Conservation (phyloP, 805 yeast species). For the Deakozyma indianensis region DNA sequence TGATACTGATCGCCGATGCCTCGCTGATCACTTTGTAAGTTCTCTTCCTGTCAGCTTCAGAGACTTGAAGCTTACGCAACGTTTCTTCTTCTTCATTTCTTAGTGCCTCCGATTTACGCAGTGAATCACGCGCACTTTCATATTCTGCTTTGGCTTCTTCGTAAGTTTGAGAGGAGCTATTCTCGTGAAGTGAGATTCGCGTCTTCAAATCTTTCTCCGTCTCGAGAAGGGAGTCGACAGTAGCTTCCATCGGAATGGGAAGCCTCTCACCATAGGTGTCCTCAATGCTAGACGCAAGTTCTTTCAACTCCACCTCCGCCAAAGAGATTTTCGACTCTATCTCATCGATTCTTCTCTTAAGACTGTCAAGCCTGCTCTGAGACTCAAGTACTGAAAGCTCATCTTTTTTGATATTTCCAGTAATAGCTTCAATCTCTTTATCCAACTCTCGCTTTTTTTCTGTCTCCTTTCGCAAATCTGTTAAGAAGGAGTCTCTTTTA, state of each 20-base stretch:
- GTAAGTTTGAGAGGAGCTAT: not conserved
- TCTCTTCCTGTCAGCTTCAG: not conserved
- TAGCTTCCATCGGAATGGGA: too few species aligned
- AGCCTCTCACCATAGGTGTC: too few species aligned
- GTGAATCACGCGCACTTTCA: constrained; percentile 8
- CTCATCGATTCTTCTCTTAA: constrained; percentile 1
- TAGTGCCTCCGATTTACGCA: constrained; percentile 9
- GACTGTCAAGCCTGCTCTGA: not conserved
- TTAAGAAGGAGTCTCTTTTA: too few species aligned
- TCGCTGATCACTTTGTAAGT: not conserved
- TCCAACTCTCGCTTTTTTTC: too few species aligned
- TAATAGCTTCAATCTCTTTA: too few species aligned
- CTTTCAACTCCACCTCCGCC: not conserved
- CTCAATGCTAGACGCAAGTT: too few species aligned
- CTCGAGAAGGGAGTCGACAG: too few species aligned
- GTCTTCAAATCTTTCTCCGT: not conserved
- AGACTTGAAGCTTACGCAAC: not conserved
- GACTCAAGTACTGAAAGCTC: too few species aligned
- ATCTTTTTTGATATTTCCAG: too few species aligned
- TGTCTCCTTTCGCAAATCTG: too few species aligned
- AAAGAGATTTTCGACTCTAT: not conserved
- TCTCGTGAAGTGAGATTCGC: not conserved
- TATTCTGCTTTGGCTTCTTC: not conserved
- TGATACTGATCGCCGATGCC: not conserved
- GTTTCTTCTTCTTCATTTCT: constrained; percentile 3